These are phyloP conservation scores for Cladosporium sp. DNA, from an alignment of 2,329 filamentous ascomycete species.

Conservation along the genomic window DNA sequence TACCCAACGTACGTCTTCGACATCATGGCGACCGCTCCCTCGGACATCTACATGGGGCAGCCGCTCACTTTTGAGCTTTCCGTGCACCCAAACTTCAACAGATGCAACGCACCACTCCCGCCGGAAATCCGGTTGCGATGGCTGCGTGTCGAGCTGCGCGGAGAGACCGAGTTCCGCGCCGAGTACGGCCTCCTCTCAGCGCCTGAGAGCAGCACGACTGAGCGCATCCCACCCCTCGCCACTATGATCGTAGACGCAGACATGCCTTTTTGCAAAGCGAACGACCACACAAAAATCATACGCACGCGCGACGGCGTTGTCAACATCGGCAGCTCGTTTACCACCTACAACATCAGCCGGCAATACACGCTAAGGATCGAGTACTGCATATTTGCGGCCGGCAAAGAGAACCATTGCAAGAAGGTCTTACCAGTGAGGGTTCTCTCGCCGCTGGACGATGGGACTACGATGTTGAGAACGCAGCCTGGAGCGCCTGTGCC, in stretches of 20 bases:
- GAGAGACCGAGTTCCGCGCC: not conserved
- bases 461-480: not conserved
- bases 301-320: not conserved
- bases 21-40: not conserved
- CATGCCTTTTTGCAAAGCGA: conserved; percentile 10
- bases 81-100: conserved; percentile 3
- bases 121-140: conserved; percentile 3
- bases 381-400: not conserved
- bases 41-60: conserved; percentile 2
- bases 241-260: not conserved
- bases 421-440: not conserved
- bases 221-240: not conserved
- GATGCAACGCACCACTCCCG: conserved; percentile 2
- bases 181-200: conserved; percentile 2
- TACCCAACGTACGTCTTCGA: conserved; percentile 18
- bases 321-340: conserved; percentile 1
- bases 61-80: conserved; percentile 2
- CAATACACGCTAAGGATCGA: conserved; percentile 6
- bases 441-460: not conserved
- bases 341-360: conserved; percentile 12
- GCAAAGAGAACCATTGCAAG: not conserved
- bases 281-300: conserved; percentile 6
- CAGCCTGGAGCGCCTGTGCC: not conserved
- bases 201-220: not conserved
- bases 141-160: not conserved